These are phyloP conservation scores for Colletotrichum cereale DNA, from an alignment of 2,329 filamentous ascomycete genomes.

Conservation along the genomic window DNA sequence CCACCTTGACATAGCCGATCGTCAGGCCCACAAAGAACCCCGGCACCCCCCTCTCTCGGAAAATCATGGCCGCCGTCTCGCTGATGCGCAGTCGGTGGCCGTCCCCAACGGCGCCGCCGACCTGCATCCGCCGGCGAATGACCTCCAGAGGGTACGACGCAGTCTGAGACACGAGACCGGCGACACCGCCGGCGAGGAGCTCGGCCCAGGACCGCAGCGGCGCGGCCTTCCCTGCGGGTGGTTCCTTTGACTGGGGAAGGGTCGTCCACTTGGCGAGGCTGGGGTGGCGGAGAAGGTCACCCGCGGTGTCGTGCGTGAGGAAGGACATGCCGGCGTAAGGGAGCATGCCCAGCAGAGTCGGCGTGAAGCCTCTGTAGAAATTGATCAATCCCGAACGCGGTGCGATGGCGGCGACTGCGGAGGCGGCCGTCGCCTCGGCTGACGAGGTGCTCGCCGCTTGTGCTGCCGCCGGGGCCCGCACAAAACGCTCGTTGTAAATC, in stretches of 20 bases:
- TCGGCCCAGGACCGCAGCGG: constrained; percentile 89
- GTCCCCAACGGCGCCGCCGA: constrained; percentile 93
- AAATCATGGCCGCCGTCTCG: constrained; percentile 84
- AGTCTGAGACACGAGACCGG: constrained; percentile 91
- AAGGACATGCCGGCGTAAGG: constrained; percentile 97
- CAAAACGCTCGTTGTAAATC: constrained; percentile 84
- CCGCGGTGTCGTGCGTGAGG: constrained; percentile 90
- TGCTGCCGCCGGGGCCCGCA: constrained; percentile 49
- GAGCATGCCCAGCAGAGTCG: constrained; percentile 93
- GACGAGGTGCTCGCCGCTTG: constrained; percentile 54
- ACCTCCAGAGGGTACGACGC: constrained; percentile 95
- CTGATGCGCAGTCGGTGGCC: constrained; percentile 81
- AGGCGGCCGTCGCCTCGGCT: constrained; percentile 56
- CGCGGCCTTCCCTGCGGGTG: constrained; percentile 71
- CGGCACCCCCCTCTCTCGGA: constrained; percentile 77
- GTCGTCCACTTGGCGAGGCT: constrained; percentile 79
- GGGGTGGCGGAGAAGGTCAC: constrained; percentile 83
- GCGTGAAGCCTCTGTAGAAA: constrained; percentile 94
- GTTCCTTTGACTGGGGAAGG: constrained; percentile 70
- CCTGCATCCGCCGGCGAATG: constrained; percentile 93
- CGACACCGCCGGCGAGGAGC: constrained; percentile 84
- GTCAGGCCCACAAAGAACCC: constrained; percentile 95
- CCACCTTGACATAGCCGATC: constrained; percentile 94
- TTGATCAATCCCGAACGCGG: constrained; percentile 82
- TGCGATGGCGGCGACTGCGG: constrained; percentile 58